phyloP scores from a whole-genome alignment of 306 rosid genomes.

The Casuarina equisetifolia region DNA sequence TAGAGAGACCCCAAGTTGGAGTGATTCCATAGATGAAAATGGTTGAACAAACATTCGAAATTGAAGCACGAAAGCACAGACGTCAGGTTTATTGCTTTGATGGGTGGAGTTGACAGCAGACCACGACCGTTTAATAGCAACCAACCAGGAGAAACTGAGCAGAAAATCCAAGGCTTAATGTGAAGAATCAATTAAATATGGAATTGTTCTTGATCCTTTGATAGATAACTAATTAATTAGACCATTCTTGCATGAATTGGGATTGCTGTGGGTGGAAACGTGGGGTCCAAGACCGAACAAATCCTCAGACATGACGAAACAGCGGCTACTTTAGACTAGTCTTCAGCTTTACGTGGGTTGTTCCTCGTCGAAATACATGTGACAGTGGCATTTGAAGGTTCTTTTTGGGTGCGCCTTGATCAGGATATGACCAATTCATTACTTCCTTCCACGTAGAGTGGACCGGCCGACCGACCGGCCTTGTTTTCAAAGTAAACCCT shows the following conservation, averaged over 20 bases:
- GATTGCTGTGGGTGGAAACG: background rate
- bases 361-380: background rate
- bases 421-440: background rate
- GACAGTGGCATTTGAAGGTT: constrained; percentile 10
- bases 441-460: background rate
- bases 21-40: background rate
- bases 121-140: background rate
- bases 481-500: constrained; percentile 21
- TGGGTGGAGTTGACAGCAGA: background rate
- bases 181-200: constrained; percentile 5
- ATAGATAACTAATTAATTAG: no score
- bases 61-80: background rate
- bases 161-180: background rate
- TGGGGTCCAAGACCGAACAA: background rate
- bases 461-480: background rate
- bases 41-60: background rate
- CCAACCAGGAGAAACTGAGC: background rate
- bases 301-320: constrained; percentile 2
- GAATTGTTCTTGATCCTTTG: background rate
- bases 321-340: constrained; percentile 5
- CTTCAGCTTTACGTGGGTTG: background rate
- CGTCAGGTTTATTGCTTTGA: background rate
- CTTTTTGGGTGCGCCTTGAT: background rate
- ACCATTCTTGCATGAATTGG: background rate
- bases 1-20: background rate